Base-by-base conservation (phyloP, 163 green algal genomes). In the Scenedesmus sp. region DNA sequence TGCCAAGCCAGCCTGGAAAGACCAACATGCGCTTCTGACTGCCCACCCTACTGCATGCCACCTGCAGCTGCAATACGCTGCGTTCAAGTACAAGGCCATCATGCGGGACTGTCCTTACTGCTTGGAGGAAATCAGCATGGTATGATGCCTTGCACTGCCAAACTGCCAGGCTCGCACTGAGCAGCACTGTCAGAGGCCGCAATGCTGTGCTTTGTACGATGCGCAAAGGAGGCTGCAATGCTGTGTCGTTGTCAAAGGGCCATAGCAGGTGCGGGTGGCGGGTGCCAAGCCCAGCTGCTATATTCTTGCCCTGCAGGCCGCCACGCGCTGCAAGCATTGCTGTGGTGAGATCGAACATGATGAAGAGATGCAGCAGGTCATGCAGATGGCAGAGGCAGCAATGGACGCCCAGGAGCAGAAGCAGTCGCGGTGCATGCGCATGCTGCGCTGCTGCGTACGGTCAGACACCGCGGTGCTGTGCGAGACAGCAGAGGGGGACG, bases 31-130 rank as follows among this genome's bases (percentile, higher is more conserved):
- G 1, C 13, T 35, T 33, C 22, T 72, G 59, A 9, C 24, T 33
- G 22, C 59, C 24, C 40, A 18, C 30, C 30, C 30, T 37, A 10
- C 65, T 76, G 26, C 65, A 33, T 70, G 49, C 7, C 44, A 35
- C 16, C 68, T 73, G 72, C 87, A 87, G 78, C 49, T 91, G 26
- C 78, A 87, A 81, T 91, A 83, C 43, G 78, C 87, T 46, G 87
- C 79, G 13, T 91, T 87, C 87, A 91, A 91, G 78, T 56, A 91
- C 87, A 87, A 87, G 37, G 87, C 87, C 51, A 86, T 91, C 78
- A 65, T 87, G 79, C n/a, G 79, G 12, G 87, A 91, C 40, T 91
- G 87, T 43, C 87, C 87, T 0, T 84, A 56, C 24, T 91, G 87
- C 78, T 20, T 91, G 10, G 87, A 91, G n/a, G 87, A 91, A 42